Conservation (phyloP, 164 flowering plant genomes). For the Piper betle region DNA sequence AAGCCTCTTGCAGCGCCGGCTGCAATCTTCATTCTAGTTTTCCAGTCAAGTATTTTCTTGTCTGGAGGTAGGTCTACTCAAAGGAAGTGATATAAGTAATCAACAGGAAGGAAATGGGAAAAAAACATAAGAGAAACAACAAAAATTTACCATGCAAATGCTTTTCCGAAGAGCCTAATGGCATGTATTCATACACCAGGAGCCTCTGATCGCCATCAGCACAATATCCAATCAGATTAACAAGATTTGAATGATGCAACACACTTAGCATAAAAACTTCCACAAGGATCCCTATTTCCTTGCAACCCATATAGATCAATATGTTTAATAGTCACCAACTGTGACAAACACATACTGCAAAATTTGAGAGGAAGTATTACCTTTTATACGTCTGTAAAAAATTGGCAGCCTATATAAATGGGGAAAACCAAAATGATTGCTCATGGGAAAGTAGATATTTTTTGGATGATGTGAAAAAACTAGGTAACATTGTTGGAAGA, state of each 20-base stretch:
- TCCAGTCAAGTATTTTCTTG: constrained; percentile 61
- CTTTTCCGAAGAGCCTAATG: constrained; percentile 66
- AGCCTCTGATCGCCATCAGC: constrained; percentile 75
- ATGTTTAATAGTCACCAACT: constrained; percentile 86
- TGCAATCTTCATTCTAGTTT: constrained; percentile 68
- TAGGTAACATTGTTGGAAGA: no score
- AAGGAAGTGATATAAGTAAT: background rate
- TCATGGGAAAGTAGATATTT: no score
- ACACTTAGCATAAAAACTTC: constrained; percentile 59
- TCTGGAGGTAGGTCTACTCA: constrained; percentile 36
- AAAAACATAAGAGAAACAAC: background rate
- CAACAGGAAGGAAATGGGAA: background rate
- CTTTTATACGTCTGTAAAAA: no score
- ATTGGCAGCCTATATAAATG: no score
- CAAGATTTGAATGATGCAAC: constrained; percentile 69
- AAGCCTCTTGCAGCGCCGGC: constrained; percentile 80
- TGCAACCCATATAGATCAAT: constrained; percentile 68
- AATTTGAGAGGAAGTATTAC: no score
- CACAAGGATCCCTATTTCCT: constrained; percentile 66
- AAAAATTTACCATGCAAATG: constrained; percentile 59
- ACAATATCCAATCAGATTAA: constrained; percentile 72
- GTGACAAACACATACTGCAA: constrained; percentile 6
- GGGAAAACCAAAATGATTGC: no score
- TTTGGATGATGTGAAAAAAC: no score
- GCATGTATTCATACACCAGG: constrained; percentile 84